A percentile compares a stretch with the other conserved stretches of the same genome.
Conservation (phyloP, 2,329 filamentous ascomycete genomes). For the Aspergillus sp. region DNA sequence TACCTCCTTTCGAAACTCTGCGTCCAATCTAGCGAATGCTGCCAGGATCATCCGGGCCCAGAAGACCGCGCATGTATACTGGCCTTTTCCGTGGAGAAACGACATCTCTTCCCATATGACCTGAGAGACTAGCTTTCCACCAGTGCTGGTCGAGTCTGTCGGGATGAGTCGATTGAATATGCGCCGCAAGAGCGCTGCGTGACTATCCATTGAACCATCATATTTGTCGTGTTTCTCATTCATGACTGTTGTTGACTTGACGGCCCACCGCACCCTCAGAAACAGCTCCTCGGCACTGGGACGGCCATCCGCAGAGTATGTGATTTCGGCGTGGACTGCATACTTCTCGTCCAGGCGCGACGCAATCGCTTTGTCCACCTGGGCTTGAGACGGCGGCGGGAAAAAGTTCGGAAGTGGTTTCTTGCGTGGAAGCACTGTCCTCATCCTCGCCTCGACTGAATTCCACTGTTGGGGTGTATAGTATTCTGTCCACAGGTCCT, state of each 20-base stretch:
- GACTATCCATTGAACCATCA: not conserved
- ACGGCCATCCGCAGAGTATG: no score
- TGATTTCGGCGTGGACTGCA: not conserved
- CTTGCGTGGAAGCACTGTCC: not conserved
- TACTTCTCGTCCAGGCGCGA: not conserved
- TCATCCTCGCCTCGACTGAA: not conserved
- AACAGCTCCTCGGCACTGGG: not conserved
- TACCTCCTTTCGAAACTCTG: not conserved
- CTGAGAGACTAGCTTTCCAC: not conserved
- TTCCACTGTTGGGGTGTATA: not conserved
- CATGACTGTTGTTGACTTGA: not conserved
- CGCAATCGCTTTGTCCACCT: not conserved
- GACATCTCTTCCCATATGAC: not conserved
- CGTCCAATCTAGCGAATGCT: not conserved
- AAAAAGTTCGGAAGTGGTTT: not conserved
- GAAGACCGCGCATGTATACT: not conserved
- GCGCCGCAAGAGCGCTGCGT: not conserved
- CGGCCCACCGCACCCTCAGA: not conserved
- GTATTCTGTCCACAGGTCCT: not conserved
- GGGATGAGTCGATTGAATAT: not conserved
- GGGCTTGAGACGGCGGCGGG: not conserved
- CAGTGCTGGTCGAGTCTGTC: not conserved
- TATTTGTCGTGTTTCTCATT: not conserved
- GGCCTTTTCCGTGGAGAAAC: not conserved
- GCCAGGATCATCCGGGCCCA: not conserved